A percentile compares a stretch with the other conserved stretches of the same genome.
phyloP scores from a whole-genome alignment of 768 basidiomycete genomes.

The Steccherinum ochraceum region DNA sequence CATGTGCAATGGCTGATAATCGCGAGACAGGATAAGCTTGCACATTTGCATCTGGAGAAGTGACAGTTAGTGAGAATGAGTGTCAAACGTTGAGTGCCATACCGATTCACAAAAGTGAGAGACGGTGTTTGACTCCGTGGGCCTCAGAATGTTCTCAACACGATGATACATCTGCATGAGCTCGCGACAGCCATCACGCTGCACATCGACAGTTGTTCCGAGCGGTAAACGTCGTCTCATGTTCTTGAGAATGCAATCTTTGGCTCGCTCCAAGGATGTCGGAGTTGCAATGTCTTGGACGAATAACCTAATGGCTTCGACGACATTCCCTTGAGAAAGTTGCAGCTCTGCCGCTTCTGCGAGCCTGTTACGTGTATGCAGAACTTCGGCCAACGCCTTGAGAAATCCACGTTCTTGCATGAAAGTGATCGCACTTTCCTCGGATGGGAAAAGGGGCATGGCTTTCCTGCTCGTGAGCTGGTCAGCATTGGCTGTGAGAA shows the following conservation, averaged over 20 bases:
- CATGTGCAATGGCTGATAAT: constrained; percentile 21
- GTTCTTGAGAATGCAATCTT: constrained; percentile 32
- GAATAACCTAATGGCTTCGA: constrained; percentile 42
- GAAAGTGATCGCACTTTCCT: constrained; percentile 51
- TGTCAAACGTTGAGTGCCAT: no score
- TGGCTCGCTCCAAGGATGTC: constrained; percentile 28
- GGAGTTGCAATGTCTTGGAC: constrained; percentile 26
- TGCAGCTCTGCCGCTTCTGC: constrained; percentile 49
- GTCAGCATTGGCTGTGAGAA: no score
- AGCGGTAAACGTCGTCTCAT: not conserved
- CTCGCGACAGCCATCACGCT: no score
- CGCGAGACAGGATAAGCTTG: constrained; percentile 15
- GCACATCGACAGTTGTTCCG: not conserved
- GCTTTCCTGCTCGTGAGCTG: constrained; percentile 40
- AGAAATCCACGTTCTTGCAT: constrained; percentile 49
- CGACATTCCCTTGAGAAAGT: constrained; percentile 36
- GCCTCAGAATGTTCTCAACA: no score
- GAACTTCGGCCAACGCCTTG: constrained; percentile 37
- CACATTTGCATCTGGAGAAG: not conserved
- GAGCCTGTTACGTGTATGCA: constrained; percentile 35
- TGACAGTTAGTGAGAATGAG: constrained; percentile 33
- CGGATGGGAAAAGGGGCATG: constrained; percentile 38
- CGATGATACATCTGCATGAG: no score
- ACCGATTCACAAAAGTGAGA: no score
- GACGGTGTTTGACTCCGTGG: no score